Conservation (phyloP, 345 rosid genomes). For the Salix brachista region DNA sequence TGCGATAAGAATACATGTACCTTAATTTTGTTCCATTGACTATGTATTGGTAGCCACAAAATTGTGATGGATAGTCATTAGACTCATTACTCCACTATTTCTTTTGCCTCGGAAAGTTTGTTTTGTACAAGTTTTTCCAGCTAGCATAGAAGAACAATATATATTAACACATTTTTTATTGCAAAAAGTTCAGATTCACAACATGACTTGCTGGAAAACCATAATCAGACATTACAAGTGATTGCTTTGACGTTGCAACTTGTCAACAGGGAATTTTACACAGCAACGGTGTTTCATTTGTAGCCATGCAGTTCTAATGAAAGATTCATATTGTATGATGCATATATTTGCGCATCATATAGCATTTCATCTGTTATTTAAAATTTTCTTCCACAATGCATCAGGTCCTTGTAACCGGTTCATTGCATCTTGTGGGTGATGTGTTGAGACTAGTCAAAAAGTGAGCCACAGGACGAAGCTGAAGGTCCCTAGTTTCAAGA, state of each 20-base stretch:
- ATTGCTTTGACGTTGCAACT: background rate
- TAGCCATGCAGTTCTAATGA: too few species aligned
- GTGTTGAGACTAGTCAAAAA: conserved; percentile 68
- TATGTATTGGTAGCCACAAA: background rate
- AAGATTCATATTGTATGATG: background rate
- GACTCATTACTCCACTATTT: background rate
- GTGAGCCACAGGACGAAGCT: conserved; percentile 20
- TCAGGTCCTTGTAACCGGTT: conserved; percentile 87
- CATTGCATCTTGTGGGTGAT: conserved; percentile 91
- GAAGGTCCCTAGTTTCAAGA: background rate
- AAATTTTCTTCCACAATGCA: background rate
- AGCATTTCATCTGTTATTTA: background rate
- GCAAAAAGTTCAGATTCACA: background rate
- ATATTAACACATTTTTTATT: background rate
- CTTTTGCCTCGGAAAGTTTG: background rate
- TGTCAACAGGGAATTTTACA: background rate
- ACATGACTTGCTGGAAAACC: background rate
- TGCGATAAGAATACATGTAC: background rate
- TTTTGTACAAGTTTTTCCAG: background rate
- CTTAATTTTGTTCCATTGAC: background rate
- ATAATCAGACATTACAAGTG: background rate
- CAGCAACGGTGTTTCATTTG: background rate
- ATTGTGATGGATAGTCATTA: background rate
- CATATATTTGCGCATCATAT: background rate
- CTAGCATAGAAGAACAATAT: background rate